Evolutionary conservation across 140 eudicot genomes (phyloP), one percentile per base, ranked within the genome.

Genomic region (Senecio squalidus): DNA sequence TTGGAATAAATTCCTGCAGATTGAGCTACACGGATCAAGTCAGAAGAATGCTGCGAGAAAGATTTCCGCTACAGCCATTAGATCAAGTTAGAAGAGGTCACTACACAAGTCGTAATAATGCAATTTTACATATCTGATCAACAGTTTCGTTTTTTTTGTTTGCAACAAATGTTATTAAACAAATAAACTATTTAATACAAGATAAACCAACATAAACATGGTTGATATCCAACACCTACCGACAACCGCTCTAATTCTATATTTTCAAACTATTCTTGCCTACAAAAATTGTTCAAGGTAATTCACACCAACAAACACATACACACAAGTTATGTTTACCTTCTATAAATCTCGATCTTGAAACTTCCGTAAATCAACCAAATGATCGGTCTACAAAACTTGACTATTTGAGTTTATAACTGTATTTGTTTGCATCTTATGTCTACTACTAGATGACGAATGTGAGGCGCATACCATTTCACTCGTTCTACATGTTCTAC

Each of bases 381-480:
- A 62, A 46, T 33, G 3, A 6, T 29, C 36, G 15, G 36, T 26
- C 4, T 52, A 45, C 10, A 29, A n/a, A n/a, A n/a, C n/a, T n/a
- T n/a, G n/a, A n/a, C n/a, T n/a, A n/a, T n/a, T 51, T 39, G 39
- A 69, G 50, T n/a, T 70, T 27, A 80, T 51, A 58, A 48, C 22
- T 76, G 60, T 43, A 62, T 52, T 15, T 57, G 55, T 47, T 71
- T 71, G 74, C 98, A 92, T 62, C 62, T 80, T 60, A 92, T 70
- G 74, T 92, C 98, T 11, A 75, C 89, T 57, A 92, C 98, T 14
- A 92, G 82, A 77, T 92, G 98, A 67, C 98, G 89, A 56, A 92
- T 77, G 57, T 84, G 98, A 40, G 98, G 98, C 7, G 98, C 98
- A 66, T 87, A 92, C 98, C 98, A 92, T 71, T 92, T 92, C 57